Conservation (phyloP, 2,329 filamentous ascomycete species). For the Ambrosiella beaveri region DNA sequence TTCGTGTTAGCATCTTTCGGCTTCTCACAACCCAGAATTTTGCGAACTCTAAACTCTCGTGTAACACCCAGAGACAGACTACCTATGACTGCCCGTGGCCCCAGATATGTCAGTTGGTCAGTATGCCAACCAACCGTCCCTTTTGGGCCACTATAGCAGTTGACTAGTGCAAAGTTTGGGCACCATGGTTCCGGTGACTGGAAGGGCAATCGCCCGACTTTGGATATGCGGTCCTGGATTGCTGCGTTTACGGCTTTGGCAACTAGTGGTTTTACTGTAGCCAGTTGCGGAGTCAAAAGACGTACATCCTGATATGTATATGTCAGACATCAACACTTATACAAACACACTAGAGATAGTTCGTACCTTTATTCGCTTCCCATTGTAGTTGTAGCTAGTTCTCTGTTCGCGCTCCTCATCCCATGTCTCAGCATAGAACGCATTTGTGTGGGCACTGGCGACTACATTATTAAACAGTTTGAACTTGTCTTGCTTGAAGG, state of each 20-base stretch:
- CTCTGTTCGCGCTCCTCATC: constrained; percentile 54
- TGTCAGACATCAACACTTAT: not conserved
- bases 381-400: constrained; percentile 75
- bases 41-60: constrained; percentile 79
- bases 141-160: constrained; percentile 70
- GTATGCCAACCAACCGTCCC: constrained; percentile 85
- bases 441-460: constrained; percentile 64
- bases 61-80: constrained; percentile 80
- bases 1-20: constrained; percentile 17
- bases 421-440: constrained; percentile 63
- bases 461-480: constrained; percentile 82
- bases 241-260: constrained; percentile 61
- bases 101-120: constrained; percentile 84
- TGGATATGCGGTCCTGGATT: constrained; percentile 51
- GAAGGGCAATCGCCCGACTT: constrained; percentile 55
- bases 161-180: constrained; percentile 85
- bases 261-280: constrained; percentile 50
- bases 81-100: constrained; percentile 74
- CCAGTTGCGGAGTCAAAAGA: constrained; percentile 56
- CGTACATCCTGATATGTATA: constrained; percentile 44
- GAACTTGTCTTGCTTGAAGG: constrained; percentile 57
- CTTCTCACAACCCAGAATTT: constrained; percentile 45
- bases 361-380: constrained; percentile 45
- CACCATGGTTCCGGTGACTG: constrained; percentile 60
- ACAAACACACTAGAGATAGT: not conserved